These are phyloP conservation scores for Rhodocollybia butyracea DNA, from an alignment of 768 basidiomycete species.

Conservation along the genomic window DNA sequence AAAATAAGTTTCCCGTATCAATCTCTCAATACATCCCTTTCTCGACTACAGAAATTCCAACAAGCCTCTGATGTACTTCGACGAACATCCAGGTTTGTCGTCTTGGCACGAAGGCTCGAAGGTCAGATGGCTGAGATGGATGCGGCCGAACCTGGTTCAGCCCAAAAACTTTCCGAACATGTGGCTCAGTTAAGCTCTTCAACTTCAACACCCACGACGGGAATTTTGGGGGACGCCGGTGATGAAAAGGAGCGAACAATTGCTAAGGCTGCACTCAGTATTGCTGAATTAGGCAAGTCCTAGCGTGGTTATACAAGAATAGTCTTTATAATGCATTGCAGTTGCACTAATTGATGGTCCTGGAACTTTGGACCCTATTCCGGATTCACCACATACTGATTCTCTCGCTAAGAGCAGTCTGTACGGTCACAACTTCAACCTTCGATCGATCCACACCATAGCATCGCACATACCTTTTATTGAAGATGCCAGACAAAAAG, in stretches of 20 bases:
- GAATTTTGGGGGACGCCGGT: slow-evolving; percentile 39
- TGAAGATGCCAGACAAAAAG: slow-evolving; percentile 61
- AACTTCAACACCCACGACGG: slow-evolving; percentile 10
- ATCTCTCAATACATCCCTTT: slow-evolving; percentile 66
- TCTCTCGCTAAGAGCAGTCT: background rate
- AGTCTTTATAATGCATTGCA: slow-evolving; percentile 16
- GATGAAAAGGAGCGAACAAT: slow-evolving; percentile 85
- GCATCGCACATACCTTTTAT: slow-evolving; percentile 68
- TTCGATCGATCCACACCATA: slow-evolving; percentile 74
- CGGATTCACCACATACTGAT: slow-evolving; percentile 1
- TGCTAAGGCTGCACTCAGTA: slow-evolving; percentile 91
- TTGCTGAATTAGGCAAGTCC: slow-evolving; percentile 84
- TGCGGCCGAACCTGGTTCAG: background rate
- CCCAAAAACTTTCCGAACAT: background rate
- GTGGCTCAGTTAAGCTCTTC: background rate
- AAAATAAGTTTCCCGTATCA: slow-evolving; percentile 88
- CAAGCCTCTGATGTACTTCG: slow-evolving; percentile 83
- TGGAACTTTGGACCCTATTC: background rate
- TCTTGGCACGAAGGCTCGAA: slow-evolving; percentile 79
- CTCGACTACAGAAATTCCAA: slow-evolving; percentile 73
- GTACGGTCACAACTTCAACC: slow-evolving; percentile 37
- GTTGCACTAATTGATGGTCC: slow-evolving; percentile 51
- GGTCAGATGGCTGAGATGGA: slow-evolving; percentile 79
- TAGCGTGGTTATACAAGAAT: background rate
- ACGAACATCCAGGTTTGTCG: slow-evolving; percentile 79